A percentile compares a stretch with the other conserved stretches of the same genome.
Evolutionary conservation across 768 basidiomycete species (phyloP).

Genomic region (Sarcodon aspratus): DNA sequence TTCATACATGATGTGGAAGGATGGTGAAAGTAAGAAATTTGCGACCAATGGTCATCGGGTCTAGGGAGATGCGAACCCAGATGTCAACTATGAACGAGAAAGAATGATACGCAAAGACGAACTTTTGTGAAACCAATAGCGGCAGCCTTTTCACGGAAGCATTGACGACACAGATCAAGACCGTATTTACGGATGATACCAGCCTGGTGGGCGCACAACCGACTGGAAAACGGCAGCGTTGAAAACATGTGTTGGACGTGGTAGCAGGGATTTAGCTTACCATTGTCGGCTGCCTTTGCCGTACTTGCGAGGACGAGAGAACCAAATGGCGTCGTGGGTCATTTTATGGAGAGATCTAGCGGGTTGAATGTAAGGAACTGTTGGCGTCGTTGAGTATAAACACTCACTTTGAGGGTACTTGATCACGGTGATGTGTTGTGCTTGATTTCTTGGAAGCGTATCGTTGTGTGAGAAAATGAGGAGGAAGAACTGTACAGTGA

Average conservation of each 20-base stretch:
- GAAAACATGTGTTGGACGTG: slow-evolving; percentile 1
- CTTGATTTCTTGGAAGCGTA: no score
- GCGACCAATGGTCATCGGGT: not conserved
- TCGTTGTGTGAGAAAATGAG: no score
- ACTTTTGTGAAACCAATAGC: slow-evolving; percentile 96
- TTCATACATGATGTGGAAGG: not conserved
- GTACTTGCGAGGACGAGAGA: slow-evolving; percentile 89
- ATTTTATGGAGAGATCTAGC: slow-evolving; percentile 37
- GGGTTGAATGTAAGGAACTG: slow-evolving; percentile 6
- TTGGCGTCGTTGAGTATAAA: not conserved
- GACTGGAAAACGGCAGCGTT: slow-evolving; percentile 35
- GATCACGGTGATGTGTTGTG: no score
- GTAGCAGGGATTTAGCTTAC: slow-evolving; percentile 30
- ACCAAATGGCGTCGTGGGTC: slow-evolving; percentile 99
- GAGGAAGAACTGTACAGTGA: no score
- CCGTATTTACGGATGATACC: slow-evolving; percentile 98
- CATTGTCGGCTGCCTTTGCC: slow-evolving; percentile 95
- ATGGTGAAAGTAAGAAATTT: not conserved
- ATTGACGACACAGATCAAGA: slow-evolving; percentile 94
- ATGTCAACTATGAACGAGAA: not conserved
- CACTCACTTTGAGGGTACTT: no score
- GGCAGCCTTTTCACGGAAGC: slow-evolving; percentile 93
- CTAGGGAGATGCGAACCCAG: not conserved
- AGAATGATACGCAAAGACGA: slow-evolving; percentile 8
- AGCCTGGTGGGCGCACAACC: slow-evolving; percentile 93